Conservation (phyloP, 805 yeast species). For the Blastobotrys peoriensis region DNA sequence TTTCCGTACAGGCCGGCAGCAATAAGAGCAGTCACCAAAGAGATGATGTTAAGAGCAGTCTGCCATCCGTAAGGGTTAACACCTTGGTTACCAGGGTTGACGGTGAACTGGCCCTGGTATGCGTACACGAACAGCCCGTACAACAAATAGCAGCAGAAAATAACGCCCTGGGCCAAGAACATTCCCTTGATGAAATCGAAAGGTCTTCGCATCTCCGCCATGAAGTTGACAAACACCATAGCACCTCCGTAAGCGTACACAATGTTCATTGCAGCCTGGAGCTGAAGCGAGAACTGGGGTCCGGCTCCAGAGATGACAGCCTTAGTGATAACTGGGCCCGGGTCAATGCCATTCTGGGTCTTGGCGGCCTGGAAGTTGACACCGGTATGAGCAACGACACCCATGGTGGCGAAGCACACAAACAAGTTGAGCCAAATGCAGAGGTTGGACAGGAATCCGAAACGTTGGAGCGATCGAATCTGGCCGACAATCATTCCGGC, state of each 20-base stretch:
- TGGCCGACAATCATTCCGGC: conserved; percentile 41
- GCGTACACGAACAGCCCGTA: conserved; percentile 41
- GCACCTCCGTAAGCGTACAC: conserved; percentile 49
- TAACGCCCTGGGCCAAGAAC: conserved; percentile 37
- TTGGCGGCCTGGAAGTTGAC: conserved; percentile 32
- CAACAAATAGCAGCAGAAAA: conserved; percentile 35
- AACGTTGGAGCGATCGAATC: conserved; percentile 34
- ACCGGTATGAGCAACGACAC: conserved; percentile 30
- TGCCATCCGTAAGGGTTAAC: conserved; percentile 33
- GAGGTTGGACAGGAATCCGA: conserved; percentile 38
- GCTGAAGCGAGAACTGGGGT: conserved; percentile 26
- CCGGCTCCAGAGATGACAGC: conserved; percentile 26
- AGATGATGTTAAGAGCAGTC: conserved; percentile 34
- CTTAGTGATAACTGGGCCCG: conserved; percentile 20
- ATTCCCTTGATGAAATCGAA: conserved; percentile 45
- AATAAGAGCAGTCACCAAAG: conserved; percentile 36
- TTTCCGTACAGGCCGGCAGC: conserved; percentile 44
- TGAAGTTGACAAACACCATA: conserved; percentile 42
- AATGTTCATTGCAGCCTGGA: conserved; percentile 39
- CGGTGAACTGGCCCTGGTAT: conserved; percentile 41
- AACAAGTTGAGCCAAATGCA: conserved; percentile 45
- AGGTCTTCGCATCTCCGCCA: conserved; percentile 45
- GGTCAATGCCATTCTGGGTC: conserved; percentile 8
- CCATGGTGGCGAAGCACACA: conserved; percentile 41
- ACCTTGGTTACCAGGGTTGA: conserved; percentile 42